Conservation (phyloP, 139 green algal genomes). For the Micractinium sp. region DNA sequence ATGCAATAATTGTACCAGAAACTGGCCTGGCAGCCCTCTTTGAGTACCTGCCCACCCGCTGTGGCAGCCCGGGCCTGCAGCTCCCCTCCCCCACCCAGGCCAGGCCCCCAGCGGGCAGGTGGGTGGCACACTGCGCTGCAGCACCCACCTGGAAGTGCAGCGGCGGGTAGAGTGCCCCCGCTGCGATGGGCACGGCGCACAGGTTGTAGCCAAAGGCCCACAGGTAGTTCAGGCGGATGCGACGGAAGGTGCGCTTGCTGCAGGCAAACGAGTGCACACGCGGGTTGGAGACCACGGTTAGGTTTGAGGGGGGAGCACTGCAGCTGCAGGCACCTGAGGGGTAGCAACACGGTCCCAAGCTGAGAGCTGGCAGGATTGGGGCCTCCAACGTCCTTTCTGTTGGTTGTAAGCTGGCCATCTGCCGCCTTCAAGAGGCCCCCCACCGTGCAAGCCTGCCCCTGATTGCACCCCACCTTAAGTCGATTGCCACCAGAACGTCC, state of each 20-base stretch:
- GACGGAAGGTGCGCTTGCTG: constrained; percentile 61
- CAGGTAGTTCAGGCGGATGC: constrained; percentile 93
- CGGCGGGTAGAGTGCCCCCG: constrained; percentile 74
- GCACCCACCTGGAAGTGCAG: constrained; percentile 20
- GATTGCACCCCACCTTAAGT: constrained; percentile 40
- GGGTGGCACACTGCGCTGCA: too few relatives aligned
- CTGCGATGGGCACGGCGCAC: constrained; percentile 85
- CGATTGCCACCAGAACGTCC: constrained; percentile 84
- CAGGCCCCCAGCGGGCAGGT: background rate
- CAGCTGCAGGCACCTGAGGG: background rate
- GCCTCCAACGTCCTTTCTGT: too few relatives aligned
- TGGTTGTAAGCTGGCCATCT: too few relatives aligned
- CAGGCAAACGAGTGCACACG: background rate
- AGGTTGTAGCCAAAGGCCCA: constrained; percentile 97
- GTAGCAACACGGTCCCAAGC: too few relatives aligned
- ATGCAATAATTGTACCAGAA: too few relatives aligned
- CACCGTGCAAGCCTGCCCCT: background rate
- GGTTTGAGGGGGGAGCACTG: background rate
- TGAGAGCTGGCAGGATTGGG: too few relatives aligned
- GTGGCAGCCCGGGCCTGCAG: background rate
- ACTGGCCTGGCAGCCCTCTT: background rate
- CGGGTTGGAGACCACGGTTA: background rate
- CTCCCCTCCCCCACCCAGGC: background rate
- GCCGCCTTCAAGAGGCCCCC: too few relatives aligned
- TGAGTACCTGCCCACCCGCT: background rate